Conservation (phyloP, 257 asterid genomes). For the Nicotiana otophora region DNA sequence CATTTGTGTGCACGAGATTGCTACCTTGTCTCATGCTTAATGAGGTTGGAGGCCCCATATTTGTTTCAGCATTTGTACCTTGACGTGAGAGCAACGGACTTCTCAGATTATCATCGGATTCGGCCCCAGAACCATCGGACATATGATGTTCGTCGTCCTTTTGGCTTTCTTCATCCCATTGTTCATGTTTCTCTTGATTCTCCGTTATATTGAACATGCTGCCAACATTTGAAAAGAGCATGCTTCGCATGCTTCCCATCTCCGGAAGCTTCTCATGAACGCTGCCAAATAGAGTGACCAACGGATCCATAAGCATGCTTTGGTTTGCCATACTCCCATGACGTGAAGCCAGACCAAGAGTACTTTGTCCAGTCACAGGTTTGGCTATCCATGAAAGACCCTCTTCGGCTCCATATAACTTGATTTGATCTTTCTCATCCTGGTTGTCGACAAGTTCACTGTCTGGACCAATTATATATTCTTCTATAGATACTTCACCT, state of each 20-base stretch:
- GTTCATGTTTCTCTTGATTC: conserved; percentile 38
- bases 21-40: conserved; percentile 23
- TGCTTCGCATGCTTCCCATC: conserved; percentile 79
- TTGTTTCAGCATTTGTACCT: conserved; percentile 46
- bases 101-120: conserved; percentile 66
- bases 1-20: conserved; percentile 9
- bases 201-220: conserved; percentile 75
- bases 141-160: conserved; percentile 33
- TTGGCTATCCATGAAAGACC: conserved; percentile 97
- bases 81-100: conserved; percentile 76
- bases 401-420: conserved; percentile 87
- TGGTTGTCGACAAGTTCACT: conserved; percentile 46
- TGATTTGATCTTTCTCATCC: conserved; percentile 57
- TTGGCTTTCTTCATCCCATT: conserved; percentile 80
- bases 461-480: conserved; percentile 77
- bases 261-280: conserved; percentile 79
- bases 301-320: conserved; percentile 57
- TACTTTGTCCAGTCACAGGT: conserved; percentile 70
- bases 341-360: conserved; percentile 62
- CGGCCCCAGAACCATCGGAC: conserved; percentile 51
- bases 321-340: conserved; percentile 71
- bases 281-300: conserved; percentile 89
- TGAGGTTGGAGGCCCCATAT: conserved; percentile 20
- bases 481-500: conserved; percentile 80
- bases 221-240: conserved; percentile 68